These are phyloP conservation scores for Termitomyces sp. DNA, from an alignment of 768 basidiomycete species.

Conservation along the genomic window DNA sequence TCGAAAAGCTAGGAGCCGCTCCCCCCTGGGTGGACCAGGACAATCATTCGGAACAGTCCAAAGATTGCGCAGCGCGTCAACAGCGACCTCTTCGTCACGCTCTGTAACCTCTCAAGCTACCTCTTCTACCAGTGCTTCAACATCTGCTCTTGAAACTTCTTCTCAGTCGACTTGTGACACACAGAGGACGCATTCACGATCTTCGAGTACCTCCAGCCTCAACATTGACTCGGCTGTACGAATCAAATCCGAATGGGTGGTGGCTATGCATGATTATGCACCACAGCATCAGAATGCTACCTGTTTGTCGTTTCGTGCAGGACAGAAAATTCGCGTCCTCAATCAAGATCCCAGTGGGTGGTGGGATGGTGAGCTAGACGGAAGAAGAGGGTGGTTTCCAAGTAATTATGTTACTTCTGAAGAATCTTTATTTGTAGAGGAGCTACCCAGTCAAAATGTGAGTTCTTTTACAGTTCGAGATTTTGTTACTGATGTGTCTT, in stretches of 20 bases:
- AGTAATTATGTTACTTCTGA: slow-evolving; percentile 89
- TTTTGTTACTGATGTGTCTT: slow-evolving; percentile 4
- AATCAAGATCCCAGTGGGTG: slow-evolving; percentile 87
- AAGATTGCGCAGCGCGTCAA: slow-evolving; percentile 46
- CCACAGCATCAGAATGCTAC: slow-evolving; percentile 69
- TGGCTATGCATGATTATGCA: slow-evolving; percentile 89
- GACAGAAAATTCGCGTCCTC: slow-evolving; percentile 88
- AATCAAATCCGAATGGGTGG: slow-evolving; percentile 62
- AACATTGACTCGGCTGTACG: slow-evolving; percentile 46
- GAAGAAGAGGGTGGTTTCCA: slow-evolving; percentile 93
- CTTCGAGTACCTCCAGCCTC: slow-evolving; percentile 37
- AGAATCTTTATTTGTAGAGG: slow-evolving; percentile 52
- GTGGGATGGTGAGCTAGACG: slow-evolving; percentile 98
- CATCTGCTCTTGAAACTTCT: slow-evolving; percentile 43
- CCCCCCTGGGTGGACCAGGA: slow-evolving; percentile 26
- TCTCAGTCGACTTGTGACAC: slow-evolving; percentile 15
- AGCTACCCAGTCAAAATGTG: slow-evolving; percentile 44
- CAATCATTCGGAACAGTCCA: slow-evolving; percentile 23
- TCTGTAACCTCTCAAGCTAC: slow-evolving; percentile 52
- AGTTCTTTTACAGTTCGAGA: slow-evolving; percentile 13
- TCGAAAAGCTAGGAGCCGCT: slow-evolving; percentile 22
- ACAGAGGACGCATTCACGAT: slow-evolving; percentile 22
- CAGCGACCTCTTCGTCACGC: slow-evolving; percentile 50
- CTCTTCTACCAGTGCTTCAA: slow-evolving; percentile 49
- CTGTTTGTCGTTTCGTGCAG: slow-evolving; percentile 84